A percentile compares a stretch with the other conserved stretches of the same genome.
phyloP scores from a whole-genome alignment of 2,329 filamentous ascomycete genomes.

The Aspergillus caelatus region DNA sequence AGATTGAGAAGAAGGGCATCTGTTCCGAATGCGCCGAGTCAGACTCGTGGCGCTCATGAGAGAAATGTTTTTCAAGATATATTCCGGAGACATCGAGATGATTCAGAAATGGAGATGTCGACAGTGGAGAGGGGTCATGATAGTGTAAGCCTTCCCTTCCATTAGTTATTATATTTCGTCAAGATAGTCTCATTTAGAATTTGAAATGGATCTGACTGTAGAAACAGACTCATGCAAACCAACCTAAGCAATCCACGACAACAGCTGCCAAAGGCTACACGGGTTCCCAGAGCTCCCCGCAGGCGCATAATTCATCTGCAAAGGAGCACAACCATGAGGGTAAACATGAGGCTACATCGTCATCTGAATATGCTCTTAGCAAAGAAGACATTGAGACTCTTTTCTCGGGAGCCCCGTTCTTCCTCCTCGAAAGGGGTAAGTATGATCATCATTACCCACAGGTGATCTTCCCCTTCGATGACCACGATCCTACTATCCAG shows the following conservation, averaged over 20 bases:
- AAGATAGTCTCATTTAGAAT: not conserved
- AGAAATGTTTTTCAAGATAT: conserved; percentile 24
- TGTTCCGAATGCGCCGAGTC: conserved; percentile 12
- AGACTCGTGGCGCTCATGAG: conserved; percentile 4
- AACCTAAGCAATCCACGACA: not conserved
- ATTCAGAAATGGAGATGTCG: conserved; percentile 1
- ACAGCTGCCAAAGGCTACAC: not conserved
- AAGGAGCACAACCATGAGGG: not conserved
- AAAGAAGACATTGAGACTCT: conserved; percentile 44
- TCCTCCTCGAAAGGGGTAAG: conserved; percentile 47
- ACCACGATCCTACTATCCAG: conserved; percentile 41
- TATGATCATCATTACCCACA: conserved; percentile 46
- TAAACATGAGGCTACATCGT: not conserved
- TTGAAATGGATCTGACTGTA: not conserved
- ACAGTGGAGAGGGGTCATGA: not conserved
- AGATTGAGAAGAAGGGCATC: conserved; percentile 13
- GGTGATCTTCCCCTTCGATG: conserved; percentile 49
- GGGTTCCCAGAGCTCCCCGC: not conserved
- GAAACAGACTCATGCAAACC: not conserved
- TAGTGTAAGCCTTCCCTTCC: not conserved
- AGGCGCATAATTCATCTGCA: not conserved
- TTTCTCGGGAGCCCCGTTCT: conserved; percentile 49
- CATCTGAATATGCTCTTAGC: conserved; percentile 22
- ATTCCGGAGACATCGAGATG: conserved; percentile 26
- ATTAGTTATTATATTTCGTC: too few species aligned